Evolutionary conservation across 495 filamentous ascomycete genomes (phyloP), one percentile per base, ranked within the genome.

Genomic region (Podospora appendiculata): DNA sequence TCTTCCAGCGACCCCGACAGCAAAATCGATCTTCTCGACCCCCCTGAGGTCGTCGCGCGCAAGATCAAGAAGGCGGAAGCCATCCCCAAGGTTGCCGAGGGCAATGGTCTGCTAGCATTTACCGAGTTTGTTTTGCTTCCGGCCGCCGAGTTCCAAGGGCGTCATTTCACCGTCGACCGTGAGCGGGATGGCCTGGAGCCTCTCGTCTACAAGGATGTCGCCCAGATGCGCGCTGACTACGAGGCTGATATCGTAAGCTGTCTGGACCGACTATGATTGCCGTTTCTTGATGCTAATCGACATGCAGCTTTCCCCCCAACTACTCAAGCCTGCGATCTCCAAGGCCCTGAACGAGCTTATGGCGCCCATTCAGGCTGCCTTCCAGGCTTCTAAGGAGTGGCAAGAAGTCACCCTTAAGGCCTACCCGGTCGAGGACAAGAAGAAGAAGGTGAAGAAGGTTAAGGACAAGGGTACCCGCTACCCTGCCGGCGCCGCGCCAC

Each of bases 11-110:
- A 77, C 45, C 62, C 58, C 34, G 85, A 89, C 60, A 85, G 78
- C 45, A 95, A 98, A 74, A 95, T 97, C 57, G 93, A 97, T 65
- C 74, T 98, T 8, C 78, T 98, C 6, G 93, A 98, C 56, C 40
- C 79, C 0, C 69, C 84, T 0, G 90, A 94, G 8, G 63, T 70
- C 4, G 81, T 96, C 4, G 66, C 71, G 48, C 85, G 81, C 70
- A 96, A 96, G 77, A 74, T 96, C 53, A 81, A 81, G 58, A 95
- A 95, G 67, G 87, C 91, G 3, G 76, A 83, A 40, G 86, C 86
- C 6, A 78, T 78, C 34, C 93, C 93, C 2, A 75, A 80, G 55
- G 77, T 87, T 33, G 72, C 88, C 14, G 89, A 95, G 57, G 85
- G 83, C 7, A 98, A 98, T 63, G 93, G 93, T 11, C 64, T 97